A percentile compares a stretch with the other conserved stretches of the same genome.
Evolutionary conservation across 2,329 filamentous ascomycete species (phyloP).

Genomic region (Dothidotthia symphoricarpi): DNA sequence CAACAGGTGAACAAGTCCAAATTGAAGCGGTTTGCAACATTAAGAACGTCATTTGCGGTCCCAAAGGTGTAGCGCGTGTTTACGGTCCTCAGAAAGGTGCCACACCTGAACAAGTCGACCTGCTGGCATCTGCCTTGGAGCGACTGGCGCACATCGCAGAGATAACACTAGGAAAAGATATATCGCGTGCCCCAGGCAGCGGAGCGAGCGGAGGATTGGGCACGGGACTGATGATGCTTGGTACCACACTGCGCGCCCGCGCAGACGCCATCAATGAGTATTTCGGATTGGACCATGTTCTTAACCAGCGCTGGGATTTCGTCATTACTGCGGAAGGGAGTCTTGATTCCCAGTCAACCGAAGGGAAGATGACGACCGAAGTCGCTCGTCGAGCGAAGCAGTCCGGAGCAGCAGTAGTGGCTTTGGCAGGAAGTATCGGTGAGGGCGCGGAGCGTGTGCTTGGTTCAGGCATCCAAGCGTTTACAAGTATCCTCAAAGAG

Average conservation of each 20-base stretch:
- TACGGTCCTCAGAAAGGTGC: constrained; percentile 56
- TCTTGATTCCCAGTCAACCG: constrained; percentile 53
- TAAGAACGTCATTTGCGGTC: constrained; percentile 53
- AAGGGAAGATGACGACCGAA: constrained; percentile 56
- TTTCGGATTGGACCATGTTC: constrained; percentile 49
- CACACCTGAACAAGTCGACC: constrained; percentile 44
- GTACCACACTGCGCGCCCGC: constrained; percentile 48
- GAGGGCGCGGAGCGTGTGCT: constrained; percentile 31
- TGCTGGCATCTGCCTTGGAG: constrained; percentile 47
- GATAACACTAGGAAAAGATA: constrained; percentile 36
- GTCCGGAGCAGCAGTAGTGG: constrained; percentile 49
- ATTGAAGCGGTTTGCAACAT: constrained; percentile 56
- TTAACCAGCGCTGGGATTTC: constrained; percentile 49
- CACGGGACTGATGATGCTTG: constrained; percentile 51
- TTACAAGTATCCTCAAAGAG: constrained; percentile 37
- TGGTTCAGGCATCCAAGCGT: constrained; percentile 36
- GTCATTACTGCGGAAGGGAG: constrained; percentile 56
- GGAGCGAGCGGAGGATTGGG: constrained; percentile 56
- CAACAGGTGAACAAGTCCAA: constrained; percentile 25
- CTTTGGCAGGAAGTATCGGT: constrained; percentile 32
- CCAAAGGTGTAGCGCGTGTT: constrained; percentile 50
- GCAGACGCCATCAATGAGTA: constrained; percentile 54
- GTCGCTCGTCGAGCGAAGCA: constrained; percentile 51
- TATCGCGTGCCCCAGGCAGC: constrained; percentile 46
- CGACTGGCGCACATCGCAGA: constrained; percentile 42